Evolutionary conservation across 2,329 filamentous ascomycete genomes (phyloP).

Genomic region (Trichoderma harzianum): DNA sequence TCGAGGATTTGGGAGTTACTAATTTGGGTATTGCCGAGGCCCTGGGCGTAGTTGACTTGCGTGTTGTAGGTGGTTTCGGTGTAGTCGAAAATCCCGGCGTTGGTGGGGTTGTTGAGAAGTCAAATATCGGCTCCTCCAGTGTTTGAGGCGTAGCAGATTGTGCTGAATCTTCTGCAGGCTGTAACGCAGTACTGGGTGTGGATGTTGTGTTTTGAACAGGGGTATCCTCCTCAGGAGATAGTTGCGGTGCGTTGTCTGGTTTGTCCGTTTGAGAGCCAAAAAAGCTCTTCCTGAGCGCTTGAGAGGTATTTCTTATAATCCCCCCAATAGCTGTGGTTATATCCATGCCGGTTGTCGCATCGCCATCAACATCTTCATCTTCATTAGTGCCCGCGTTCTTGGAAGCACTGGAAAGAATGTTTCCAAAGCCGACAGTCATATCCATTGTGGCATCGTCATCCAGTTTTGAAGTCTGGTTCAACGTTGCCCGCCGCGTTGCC

Average conservation of each 20-base stretch:
- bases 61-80: constrained; percentile 18
- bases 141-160: constrained; percentile 34
- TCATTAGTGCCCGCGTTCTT: constrained; percentile 13
- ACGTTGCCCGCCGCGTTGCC: constrained; percentile 24
- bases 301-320: constrained; percentile 46
- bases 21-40: constrained; percentile 18
- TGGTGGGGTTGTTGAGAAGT: constrained; percentile 20
- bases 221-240: constrained; percentile 21
- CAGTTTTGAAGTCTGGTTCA: constrained; percentile 32
- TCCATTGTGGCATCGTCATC: constrained; percentile 42
- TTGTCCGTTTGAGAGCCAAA: constrained; percentile 58
- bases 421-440: constrained; percentile 57
- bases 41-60: constrained; percentile 15
- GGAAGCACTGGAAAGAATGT: constrained; percentile 42
- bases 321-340: constrained; percentile 62
- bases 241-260: constrained; percentile 38
- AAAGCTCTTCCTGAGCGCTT: constrained; percentile 47
- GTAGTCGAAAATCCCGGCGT: constrained; percentile 21
- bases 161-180: constrained; percentile 48
- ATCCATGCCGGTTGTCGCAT: constrained; percentile 51
- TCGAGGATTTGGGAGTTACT: constrained; percentile 14
- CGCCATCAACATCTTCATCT: constrained; percentile 19
- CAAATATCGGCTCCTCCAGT: background rate
- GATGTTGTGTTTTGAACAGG: constrained; percentile 29
- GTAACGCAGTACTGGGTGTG: constrained; percentile 53